Percentiles rank a stretch among this genome's conserved stretches.
Conservation (phyloP, 805 yeast genomes). For the Jamesozyma hellenica region DNA sequence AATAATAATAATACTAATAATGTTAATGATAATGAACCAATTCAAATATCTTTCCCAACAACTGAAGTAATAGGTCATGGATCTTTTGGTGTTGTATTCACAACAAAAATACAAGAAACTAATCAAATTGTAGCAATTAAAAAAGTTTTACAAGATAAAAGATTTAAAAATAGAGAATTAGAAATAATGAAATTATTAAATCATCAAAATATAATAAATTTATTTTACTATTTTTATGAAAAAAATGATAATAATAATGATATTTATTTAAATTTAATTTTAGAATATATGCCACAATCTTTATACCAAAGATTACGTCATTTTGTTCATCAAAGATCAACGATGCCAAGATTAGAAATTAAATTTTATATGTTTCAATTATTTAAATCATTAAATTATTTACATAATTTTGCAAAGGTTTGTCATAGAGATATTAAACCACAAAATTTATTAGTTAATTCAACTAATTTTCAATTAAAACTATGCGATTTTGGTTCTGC, state of each 20-base stretch:
- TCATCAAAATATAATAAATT: constrained; percentile 80
- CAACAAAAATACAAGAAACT: constrained; percentile 64
- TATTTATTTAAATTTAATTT: constrained; percentile 75
- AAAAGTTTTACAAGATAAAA: constrained; percentile 88
- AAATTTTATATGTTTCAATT: constrained; percentile 75
- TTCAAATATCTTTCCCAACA: constrained; percentile 63
- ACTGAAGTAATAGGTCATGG: constrained; percentile 95
- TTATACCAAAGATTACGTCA: constrained; percentile 83
- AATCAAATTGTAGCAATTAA: constrained; percentile 85
- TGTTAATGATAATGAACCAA: too few relatives aligned
- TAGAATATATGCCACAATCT: constrained; percentile 94
- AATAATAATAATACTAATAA: too few relatives aligned
- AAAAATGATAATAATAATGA: constrained; percentile 43
- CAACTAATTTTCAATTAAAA: constrained; percentile 72
- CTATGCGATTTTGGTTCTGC: constrained; percentile 96
- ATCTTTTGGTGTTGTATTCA: constrained; percentile 97
- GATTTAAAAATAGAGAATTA: constrained; percentile 89
- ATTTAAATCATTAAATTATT: constrained; percentile 66
- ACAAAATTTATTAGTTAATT: constrained; percentile 78
- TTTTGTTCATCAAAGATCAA: constrained; percentile 59
- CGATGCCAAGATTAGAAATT: constrained; percentile 85
- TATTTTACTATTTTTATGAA: constrained; percentile 80
- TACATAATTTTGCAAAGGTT: constrained; percentile 61
- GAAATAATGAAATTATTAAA: constrained; percentile 87
- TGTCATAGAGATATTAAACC: constrained; percentile 97